These are phyloP conservation scores for Xerocomellus dryophilus DNA, from an alignment of 768 basidiomycete genomes.

Conservation along the genomic window DNA sequence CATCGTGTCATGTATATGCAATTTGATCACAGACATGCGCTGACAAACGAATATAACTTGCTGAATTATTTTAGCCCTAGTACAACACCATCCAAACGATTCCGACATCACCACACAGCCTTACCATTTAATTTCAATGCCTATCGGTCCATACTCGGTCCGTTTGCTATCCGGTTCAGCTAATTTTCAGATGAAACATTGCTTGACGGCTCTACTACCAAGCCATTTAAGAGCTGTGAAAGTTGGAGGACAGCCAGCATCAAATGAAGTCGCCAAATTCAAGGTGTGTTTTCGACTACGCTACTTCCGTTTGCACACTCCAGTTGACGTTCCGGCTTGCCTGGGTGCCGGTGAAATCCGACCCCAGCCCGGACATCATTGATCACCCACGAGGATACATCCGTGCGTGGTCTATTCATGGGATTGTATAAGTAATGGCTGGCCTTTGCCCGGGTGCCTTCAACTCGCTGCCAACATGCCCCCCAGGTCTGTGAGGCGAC, in stretches of 20 bases:
- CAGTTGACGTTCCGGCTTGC: not conserved
- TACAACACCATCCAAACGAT: not conserved
- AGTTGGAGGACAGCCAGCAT: not conserved
- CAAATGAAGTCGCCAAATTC: no score
- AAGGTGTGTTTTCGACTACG: no score
- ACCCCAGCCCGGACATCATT: not conserved
- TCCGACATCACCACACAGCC: not conserved
- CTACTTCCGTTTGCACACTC: no score
- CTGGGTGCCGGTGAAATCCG: slow-evolving; percentile 1
- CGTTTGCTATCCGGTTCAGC: not conserved
- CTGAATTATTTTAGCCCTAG: not conserved
- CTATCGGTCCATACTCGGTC: not conserved
- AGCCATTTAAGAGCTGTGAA: not conserved
- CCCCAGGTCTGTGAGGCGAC: slow-evolving; percentile 6
- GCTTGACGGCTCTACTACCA: not conserved
- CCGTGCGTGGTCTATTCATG: slow-evolving; percentile 1
- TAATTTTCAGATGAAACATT: not conserved
- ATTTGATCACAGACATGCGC: no score
- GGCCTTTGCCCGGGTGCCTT: not conserved
- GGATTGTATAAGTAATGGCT: not conserved
- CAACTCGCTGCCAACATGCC: slow-evolving; percentile 7
- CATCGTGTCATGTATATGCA: no score
- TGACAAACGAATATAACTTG: no score
- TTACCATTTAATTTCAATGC: not conserved
- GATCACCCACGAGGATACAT: not conserved